Evolutionary conservation across 495 filamentous ascomycete genomes (phyloP), one percentile per base, ranked within the genome.

Genomic region (Hyaloscypha variabilis): DNA sequence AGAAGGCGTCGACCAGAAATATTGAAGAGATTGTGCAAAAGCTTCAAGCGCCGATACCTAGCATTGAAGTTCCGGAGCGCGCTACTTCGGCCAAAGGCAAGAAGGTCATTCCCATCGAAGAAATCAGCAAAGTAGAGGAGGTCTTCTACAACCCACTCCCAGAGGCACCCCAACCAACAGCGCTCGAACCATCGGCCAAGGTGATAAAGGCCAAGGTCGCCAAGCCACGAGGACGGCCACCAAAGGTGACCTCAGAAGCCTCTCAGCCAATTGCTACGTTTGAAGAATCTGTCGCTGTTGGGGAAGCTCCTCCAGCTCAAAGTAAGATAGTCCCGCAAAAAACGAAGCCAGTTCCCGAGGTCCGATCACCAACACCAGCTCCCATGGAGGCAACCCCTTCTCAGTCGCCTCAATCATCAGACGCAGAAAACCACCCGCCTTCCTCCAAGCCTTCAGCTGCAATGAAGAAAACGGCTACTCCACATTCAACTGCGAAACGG

Each of bases 351-450:
- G 29, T n/a, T 26, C 51, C 57, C 51, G 42, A 39, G 8, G 29
- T 49, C 23, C 62, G 55, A 31, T 69, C 66, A 4, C 60, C 65
- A 23, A 66, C 65, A 49, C 67, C 70, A 39, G 65, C 71, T 23
- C 66, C 65, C 23, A 63, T 60, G 52, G 64, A 70, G 39, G 14
- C 30, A 8, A 71, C 69, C 53, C 86, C 86, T 6, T 88, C 87
- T 1, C 81, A 82, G 54, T 90, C 91, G 11, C 87, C 88, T 0
- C 90, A 92, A 65, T 87, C 90, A 4, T 93, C 91, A n/a, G 88
- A 93, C 76, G 90, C 88, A 1, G 91, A 93, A 71, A 93, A 93
- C 67, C 86, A 83, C 21, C 90, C 90, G 1, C 91, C 90, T 3
- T 88, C 88, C 1, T 85, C 87, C 4, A 85, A 82, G 60, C 82